Evolutionary conservation across 2,329 filamentous ascomycete genomes (phyloP), one percentile per base, ranked within the genome.

Genomic region (Penicillium sp.): DNA sequence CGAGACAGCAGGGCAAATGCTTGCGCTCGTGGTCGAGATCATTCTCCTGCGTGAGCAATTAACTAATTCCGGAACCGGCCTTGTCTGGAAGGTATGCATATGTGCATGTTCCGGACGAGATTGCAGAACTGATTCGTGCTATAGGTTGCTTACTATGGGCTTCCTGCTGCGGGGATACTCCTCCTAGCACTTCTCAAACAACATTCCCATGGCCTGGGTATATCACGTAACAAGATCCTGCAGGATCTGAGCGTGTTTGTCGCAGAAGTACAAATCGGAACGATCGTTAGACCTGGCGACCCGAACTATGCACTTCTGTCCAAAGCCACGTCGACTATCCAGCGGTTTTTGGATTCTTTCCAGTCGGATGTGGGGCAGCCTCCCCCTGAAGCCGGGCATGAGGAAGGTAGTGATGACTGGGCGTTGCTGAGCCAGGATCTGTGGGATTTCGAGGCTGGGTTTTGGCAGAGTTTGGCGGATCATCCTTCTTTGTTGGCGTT

Each of bases 241-340:
- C 64, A 60, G 37, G 57, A 65, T 18, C 49, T 65, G 13, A 63
- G 54, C 33, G 57, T 65, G 5, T 64, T 67, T n/a, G 61, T 63
- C 1, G 61, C 60, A 6, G 62, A 66, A 43, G 54, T 66, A 3
- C 56, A 60, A 27, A 54, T 59, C 7, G 62, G 62, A 6, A 57
- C 61, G 2, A 59, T 63, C 23, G 57, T 66, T 5, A 55, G 46
- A 15, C 46, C 55, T 0, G 56, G 57, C 4, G 60, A 66, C 24
- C 60, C 61, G 2, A 64, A 62, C 31, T 66, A 57, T 37, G 56
- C 55, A 0, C 32, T 66, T 7, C 49, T 65, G 1, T 58, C 55
- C 10, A 62, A 58, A 42, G 61, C 60, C 6, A 61, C 59, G 12
- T 55, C 56, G 25, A 62, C 60, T 1, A 64, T 65, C 6, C 56